These are phyloP conservation scores for Fusarium sp. DNA, from an alignment of 2,329 filamentous ascomycete species.

Conservation along the genomic window DNA sequence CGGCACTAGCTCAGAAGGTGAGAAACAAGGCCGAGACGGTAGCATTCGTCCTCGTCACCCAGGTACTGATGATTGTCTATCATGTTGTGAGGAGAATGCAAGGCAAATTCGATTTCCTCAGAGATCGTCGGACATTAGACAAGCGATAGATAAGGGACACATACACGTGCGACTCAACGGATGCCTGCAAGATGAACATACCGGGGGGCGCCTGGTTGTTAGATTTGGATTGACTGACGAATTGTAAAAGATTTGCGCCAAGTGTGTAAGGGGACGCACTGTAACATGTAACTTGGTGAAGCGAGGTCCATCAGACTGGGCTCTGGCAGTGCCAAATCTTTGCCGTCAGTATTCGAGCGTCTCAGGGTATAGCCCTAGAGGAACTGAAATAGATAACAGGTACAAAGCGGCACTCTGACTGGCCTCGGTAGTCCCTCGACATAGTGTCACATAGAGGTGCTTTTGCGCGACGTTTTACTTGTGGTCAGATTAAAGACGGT, in stretches of 20 bases:
- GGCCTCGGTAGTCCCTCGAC: not conserved
- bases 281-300: not conserved
- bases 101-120: conserved; percentile 46
- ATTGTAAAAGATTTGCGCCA: not conserved
- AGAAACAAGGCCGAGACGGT: conserved; percentile 30
- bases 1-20: conserved; percentile 24
- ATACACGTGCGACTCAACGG: not conserved
- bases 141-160: conserved; percentile 14
- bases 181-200: not conserved
- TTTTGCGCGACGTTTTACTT: not conserved
- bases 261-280: not conserved
- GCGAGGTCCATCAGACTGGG: not conserved
- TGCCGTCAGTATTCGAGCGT: not conserved
- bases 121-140: conserved; percentile 34
- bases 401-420: not conserved
- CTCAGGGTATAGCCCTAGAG: not conserved
- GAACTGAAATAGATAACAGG: not conserved
- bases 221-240: not conserved
- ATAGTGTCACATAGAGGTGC: not conserved
- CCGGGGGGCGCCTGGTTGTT: not conserved
- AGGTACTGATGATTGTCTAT: conserved; percentile 39
- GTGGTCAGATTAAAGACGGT: conserved; percentile 1
- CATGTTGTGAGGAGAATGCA: conserved; percentile 44
- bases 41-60: conserved; percentile 30
- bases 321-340: not conserved